Conservation (phyloP, 768 basidiomycete genomes). For the Psilocybe cubensis region DNA sequence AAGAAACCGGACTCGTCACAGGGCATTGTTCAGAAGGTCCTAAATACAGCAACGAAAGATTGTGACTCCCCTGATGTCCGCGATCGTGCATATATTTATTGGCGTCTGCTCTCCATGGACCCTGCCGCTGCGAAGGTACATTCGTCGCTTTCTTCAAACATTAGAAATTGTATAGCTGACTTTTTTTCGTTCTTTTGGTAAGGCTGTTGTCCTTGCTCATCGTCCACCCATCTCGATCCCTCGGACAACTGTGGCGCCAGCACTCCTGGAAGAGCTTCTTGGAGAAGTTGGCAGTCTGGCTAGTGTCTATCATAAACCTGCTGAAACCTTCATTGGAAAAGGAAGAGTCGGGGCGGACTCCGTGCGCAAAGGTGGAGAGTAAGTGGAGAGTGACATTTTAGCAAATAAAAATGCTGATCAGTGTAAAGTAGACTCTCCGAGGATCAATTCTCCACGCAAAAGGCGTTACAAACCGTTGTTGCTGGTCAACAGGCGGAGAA, state of each 20-base stretch:
- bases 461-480: constrained; percentile 89
- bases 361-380: constrained; percentile 69
- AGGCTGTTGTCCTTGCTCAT: constrained; percentile 85
- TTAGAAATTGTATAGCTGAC: neutral
- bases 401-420: neutral
- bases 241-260: constrained; percentile 86
- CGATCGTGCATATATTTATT: constrained; percentile 97
- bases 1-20: constrained; percentile 95
- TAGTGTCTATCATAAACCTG: constrained; percentile 97
- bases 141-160: constrained; percentile 14
- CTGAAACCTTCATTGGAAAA: constrained; percentile 92
- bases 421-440: constrained; percentile 39
- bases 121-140: constrained; percentile 93
- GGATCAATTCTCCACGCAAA: constrained; percentile 74
- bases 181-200: constrained; percentile 1
- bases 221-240: constrained; percentile 94
- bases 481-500: constrained; percentile 95
- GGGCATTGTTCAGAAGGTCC: constrained; percentile 86
- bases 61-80: constrained; percentile 97
- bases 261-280: constrained; percentile 87
- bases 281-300: constrained; percentile 89
- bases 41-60: constrained; percentile 95
- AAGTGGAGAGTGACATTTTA: constrained; percentile 30
- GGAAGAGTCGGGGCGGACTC: constrained; percentile 87
- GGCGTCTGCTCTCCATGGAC: constrained; percentile 93